Evolutionary conservation across 2,329 filamentous ascomycete species (phyloP), one percentile per base, ranked within the genome.

Genomic region (Fusarium neocosmosporiellum): DNA sequence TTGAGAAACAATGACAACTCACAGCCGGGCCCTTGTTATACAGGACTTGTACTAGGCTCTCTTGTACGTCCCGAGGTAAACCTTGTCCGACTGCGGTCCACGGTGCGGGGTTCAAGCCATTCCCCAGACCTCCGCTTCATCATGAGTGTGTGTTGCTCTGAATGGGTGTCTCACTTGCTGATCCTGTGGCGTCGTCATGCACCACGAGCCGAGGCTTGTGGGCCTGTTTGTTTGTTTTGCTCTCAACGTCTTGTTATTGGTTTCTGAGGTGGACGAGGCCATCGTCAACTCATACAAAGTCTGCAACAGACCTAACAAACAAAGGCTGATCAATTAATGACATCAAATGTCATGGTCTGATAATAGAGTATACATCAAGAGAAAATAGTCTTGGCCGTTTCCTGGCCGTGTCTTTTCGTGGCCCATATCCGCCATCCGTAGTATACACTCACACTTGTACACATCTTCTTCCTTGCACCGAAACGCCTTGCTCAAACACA

Each of bases 401-500:
- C 27, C 34, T 48, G n/a, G 39, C 43, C 33, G 22, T 33, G 13
- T 43, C 39, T 69, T 69, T 71, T 66, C 63, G 34, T 46, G 9
- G 43, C 36, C 36, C 59, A 55, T 65, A 65, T 41, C 62, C 43
- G 43, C 57, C 64, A 61, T 69, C 41, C 53, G 54, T 70, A 53
- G 14, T 61, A 68, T 57, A 75, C 27, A 33, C 48, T 33, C 48
- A 20, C n/a, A 50, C 46, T 53, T 20, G 27, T n/a, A 61, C 59
- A 70, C n/a, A 55, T 34, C 31, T 29, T 65, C 67, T 69, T 39
- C 55, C 59, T 58, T 46, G 66, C 62, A 24, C 73, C 73, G 27
- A 50, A 78, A 78, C 77, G 77, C 77, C 77, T 62, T 79, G 77
- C 77, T 78, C 66, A 79, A 75, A 77, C 66, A 65, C 67, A 71